Conservation (phyloP, 164 flowering plant genomes). For the Magnolia sinica region DNA sequence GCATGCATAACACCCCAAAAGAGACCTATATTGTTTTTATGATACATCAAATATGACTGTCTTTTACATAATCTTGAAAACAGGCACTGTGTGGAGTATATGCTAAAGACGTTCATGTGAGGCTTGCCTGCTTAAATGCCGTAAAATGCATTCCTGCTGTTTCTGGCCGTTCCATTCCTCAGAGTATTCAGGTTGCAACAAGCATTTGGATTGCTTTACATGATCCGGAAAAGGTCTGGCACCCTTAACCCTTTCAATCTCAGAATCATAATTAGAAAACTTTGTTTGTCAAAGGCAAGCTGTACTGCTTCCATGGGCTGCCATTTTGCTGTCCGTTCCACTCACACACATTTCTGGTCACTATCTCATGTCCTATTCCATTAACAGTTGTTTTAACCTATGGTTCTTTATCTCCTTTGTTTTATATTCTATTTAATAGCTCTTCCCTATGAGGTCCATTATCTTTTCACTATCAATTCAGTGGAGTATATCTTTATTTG, state of each 20-base stretch:
- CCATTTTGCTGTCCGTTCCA: no score
- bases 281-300: neutral
- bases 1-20: neutral
- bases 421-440: neutral
- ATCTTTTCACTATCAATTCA: no score
- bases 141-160: constrained; percentile 92
- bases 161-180: constrained; percentile 62
- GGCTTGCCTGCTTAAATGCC: constrained; percentile 95
- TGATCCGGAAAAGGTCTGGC: constrained; percentile 85
- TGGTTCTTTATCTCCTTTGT: neutral
- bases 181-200: constrained; percentile 77
- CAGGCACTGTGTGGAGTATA: constrained; percentile 89
- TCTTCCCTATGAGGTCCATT: no score
- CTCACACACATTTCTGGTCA: no score
- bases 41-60: neutral
- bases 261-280: neutral
- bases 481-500: no score
- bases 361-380: no score
- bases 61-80: constrained; percentile 6
- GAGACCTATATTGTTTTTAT: neutral
- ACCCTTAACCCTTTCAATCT: neutral
- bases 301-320: neutral
- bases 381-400: no score
- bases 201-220: constrained; percentile 96
- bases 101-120: constrained; percentile 89